Conservation (phyloP, 108 stramenopile species). For the Nitzschia inconspicua region DNA sequence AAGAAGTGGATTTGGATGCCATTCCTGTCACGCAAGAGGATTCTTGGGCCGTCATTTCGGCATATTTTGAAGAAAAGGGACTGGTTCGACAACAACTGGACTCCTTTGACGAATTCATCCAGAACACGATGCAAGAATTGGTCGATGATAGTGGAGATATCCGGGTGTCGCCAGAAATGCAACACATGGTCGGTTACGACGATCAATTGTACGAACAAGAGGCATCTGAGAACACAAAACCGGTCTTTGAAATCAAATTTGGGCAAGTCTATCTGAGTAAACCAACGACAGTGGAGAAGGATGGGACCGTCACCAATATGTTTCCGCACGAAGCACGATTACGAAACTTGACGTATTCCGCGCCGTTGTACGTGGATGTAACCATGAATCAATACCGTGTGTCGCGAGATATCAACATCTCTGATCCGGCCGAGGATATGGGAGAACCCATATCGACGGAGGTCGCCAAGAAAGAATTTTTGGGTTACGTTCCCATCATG, state of each 20-base stretch:
- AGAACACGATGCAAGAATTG: slow-evolving; percentile 97
- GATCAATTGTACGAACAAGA: slow-evolving; percentile 54
- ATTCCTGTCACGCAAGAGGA: slow-evolving; percentile 97
- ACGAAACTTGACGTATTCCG: slow-evolving; percentile 95
- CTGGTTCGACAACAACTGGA: slow-evolving; percentile 99
- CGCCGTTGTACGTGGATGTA: slow-evolving; percentile 94
- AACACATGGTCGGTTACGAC: slow-evolving; percentile 87
- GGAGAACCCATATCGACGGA: slow-evolving; percentile 75
- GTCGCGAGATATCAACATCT: slow-evolving; percentile 68
- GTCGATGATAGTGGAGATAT: slow-evolving; percentile 94
- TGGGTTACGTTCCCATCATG: slow-evolving; percentile 99
- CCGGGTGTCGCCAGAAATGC: slow-evolving; percentile 88
- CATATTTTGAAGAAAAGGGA: slow-evolving; percentile 99
- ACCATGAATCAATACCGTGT: slow-evolving; percentile 77
- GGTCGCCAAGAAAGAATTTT: slow-evolving; percentile 84
- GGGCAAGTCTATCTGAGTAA: slow-evolving; percentile 94
- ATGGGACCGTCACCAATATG: slow-evolving; percentile 92
- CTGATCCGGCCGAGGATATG: slow-evolving; percentile 75
- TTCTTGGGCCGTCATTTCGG: slow-evolving; percentile 96
- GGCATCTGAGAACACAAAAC: slow-evolving; percentile 42
- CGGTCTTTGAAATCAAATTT: slow-evolving; percentile 91
- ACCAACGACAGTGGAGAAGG: slow-evolving; percentile 89
- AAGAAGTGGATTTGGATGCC: slow-evolving; percentile 48
- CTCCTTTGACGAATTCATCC: slow-evolving; percentile 98
- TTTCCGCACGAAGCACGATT: slow-evolving; percentile 97